Base-by-base conservation (phyloP, 2,329 filamentous ascomycete species). In the Aurifilum marmelostoma region DNA sequence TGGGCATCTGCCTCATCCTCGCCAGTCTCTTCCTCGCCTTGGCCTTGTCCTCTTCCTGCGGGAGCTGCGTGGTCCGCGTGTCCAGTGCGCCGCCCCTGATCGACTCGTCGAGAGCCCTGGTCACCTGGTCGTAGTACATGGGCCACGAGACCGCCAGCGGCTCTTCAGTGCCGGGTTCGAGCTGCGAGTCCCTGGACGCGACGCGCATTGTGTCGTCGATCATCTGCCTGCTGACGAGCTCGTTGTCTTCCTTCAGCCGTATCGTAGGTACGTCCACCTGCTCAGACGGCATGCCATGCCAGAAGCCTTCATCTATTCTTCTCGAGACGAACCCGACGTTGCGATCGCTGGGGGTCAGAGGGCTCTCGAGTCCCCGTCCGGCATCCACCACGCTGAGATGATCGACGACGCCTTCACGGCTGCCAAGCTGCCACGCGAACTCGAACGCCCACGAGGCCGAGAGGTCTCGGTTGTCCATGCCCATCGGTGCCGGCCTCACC, bases 381-480 rank as follows among this genome's bases (percentile, higher is more conserved):
- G 11, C 27, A 4, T 61, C 16, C 27, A 69, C 67, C n/a, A 67
- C 43, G 54, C 67, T 37, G 21, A 65, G 60, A 24, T 67, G 52
- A 21, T 71, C 69, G 47, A 71, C 61, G 39, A 65, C 9, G 43
- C 69, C 67, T 6, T 56, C 64, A 16, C 16, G 34, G 54, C 65
- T 61, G 5, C 69, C 69, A 2, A 71, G 67, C 64, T 71, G 60
- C 2, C 67, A 52, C 14, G 67, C 69, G 12, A 69, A 69, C 18
- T 67, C 67, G 24, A 63, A 62, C 8, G 69, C 64, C 69, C 69
- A 71, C 0, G 67, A 65, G 8, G 61, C 37, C 1, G 69, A 69
- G 14, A 71, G 52, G n/a, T 71, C 69, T 6, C 67, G 56, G 56
- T 71, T 69, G 39, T 71, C 69, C 64, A 71, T 47, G 16, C 69